Percentiles rank a stretch among this genome's conserved stretches.
Evolutionary conservation across 306 rosid species (phyloP).

Genomic region (Morella rubra): DNA sequence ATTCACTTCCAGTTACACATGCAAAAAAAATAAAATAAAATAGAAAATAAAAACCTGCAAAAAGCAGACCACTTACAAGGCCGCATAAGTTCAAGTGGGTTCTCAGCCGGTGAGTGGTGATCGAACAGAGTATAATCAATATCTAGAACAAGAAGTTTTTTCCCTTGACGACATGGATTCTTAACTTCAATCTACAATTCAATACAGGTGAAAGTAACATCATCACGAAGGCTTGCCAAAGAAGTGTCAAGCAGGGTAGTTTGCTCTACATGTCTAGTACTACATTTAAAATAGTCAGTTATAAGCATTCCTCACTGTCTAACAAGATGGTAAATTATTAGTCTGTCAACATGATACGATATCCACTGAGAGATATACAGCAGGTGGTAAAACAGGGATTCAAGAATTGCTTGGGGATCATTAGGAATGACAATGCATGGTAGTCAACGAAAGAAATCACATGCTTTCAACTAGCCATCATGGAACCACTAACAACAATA

Average conservation of each 20-base stretch:
- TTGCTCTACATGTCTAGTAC: neutral
- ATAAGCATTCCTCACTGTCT: neutral
- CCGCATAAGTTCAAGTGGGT: conserved; percentile 92
- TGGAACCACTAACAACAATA: neutral
- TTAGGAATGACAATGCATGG: neutral
- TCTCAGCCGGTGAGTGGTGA: conserved; percentile 95
- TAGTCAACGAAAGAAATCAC: neutral
- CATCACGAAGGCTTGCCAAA: neutral
- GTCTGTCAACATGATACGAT: neutral
- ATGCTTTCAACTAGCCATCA: neutral
- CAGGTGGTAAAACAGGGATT: neutral
- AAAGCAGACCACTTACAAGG: conserved; percentile 58
- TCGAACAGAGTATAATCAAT: conserved; percentile 95
- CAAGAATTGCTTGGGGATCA: neutral
- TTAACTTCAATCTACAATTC: conserved; percentile 58
- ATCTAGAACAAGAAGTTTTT: conserved; percentile 92
- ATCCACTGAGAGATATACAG: neutral
- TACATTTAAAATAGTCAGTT: neutral
- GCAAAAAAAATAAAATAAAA: neutral
- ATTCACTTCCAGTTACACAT: neutral
- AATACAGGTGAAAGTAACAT: conserved; percentile 4
- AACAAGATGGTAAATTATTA: neutral
- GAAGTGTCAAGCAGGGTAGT: neutral
- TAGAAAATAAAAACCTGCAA: neutral
- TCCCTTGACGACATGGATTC: conserved; percentile 86